Evolutionary conservation across 1,284 basidiomycete genomes (phyloP).

Genomic region (Xerocomus amazonicus): DNA sequence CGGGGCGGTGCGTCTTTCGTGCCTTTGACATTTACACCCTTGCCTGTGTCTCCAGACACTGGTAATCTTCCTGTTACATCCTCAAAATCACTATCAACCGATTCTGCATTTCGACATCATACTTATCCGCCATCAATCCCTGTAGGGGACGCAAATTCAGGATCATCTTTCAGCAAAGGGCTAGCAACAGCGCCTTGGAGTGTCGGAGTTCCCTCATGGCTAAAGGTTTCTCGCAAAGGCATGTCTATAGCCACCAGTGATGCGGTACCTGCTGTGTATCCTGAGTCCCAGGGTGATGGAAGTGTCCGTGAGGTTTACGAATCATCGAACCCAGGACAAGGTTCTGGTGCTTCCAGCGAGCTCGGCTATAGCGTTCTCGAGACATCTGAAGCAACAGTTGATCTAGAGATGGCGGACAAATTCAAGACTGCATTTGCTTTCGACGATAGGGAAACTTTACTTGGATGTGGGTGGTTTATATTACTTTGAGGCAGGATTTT

Average conservation of each 20-base stretch:
- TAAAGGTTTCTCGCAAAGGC: constrained; percentile 55
- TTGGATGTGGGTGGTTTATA: constrained; percentile 66
- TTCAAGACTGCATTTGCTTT: constrained; percentile 80
- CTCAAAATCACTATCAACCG: constrained; percentile 14
- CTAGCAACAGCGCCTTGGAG: constrained; percentile 43
- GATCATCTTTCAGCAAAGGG: constrained; percentile 27
- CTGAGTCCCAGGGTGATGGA: constrained; percentile 17
- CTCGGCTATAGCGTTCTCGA: constrained; percentile 76
- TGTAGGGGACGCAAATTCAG: constrained; percentile 35
- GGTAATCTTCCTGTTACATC: constrained; percentile 9
- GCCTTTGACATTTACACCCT: constrained; percentile 46
- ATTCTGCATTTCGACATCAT: constrained; percentile 40
- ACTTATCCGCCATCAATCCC: constrained; percentile 75
- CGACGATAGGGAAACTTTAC: constrained; percentile 78
- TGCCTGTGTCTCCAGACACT: constrained; percentile 13
- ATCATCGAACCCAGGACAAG: constrained; percentile 25
- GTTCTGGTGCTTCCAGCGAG: constrained; percentile 44
- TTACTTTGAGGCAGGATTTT: constrained; percentile 8
- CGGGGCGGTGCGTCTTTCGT: constrained; percentile 55
- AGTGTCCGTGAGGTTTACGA: constrained; percentile 55
- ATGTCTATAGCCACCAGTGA: constrained; percentile 14
- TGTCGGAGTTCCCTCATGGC: constrained; percentile 69
- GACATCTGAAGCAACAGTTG: constrained; percentile 56
- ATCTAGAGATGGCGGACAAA: constrained; percentile 67
- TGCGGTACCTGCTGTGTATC: constrained; percentile 5